A percentile compares a stretch with the other conserved stretches of the same genome.
Conservation (phyloP, 1,284 basidiomycete species). For the Abortiporus biennis region DNA sequence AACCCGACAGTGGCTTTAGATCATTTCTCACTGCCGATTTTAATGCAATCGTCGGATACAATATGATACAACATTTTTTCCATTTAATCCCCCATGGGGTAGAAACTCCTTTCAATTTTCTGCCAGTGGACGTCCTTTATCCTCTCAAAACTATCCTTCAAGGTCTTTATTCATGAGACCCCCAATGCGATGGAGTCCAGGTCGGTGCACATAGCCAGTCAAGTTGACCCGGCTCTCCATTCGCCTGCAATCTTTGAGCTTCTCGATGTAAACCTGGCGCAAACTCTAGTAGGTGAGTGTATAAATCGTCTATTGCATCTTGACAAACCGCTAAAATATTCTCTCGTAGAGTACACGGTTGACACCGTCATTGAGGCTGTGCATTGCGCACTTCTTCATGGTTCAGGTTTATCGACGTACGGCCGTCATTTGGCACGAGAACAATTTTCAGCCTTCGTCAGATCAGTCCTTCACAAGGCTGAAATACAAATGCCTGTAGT, state of each 20-base stretch:
- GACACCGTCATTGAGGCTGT: neutral
- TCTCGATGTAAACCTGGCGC: neutral
- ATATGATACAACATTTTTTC: too few species aligned
- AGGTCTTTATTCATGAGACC: too few species aligned
- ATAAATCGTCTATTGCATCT: neutral
- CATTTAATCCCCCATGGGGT: too few species aligned
- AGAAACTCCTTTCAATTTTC: too few species aligned
- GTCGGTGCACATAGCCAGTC: slow-evolving; percentile 16
- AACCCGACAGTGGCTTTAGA: too few species aligned
- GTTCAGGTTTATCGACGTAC: slow-evolving; percentile 27
- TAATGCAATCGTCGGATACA: too few species aligned
- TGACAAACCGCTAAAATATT: neutral
- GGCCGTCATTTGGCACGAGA: slow-evolving; percentile 36
- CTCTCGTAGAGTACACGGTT: neutral
- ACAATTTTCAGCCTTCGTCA: slow-evolving; percentile 54
- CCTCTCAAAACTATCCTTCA: too few species aligned
- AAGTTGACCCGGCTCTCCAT: neutral
- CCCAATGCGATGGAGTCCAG: too few species aligned
- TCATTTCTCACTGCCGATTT: too few species aligned
- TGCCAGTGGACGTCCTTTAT: too few species aligned
- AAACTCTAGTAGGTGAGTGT: neutral
- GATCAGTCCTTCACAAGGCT: slow-evolving; percentile 58
- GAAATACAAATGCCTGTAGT: slow-evolving; percentile 61
- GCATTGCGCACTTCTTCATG: neutral
- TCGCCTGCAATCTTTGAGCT: neutral